These are phyloP conservation scores for Phialophora tarda DNA, from an alignment of 2,329 filamentous ascomycete genomes.

Conservation along the genomic window DNA sequence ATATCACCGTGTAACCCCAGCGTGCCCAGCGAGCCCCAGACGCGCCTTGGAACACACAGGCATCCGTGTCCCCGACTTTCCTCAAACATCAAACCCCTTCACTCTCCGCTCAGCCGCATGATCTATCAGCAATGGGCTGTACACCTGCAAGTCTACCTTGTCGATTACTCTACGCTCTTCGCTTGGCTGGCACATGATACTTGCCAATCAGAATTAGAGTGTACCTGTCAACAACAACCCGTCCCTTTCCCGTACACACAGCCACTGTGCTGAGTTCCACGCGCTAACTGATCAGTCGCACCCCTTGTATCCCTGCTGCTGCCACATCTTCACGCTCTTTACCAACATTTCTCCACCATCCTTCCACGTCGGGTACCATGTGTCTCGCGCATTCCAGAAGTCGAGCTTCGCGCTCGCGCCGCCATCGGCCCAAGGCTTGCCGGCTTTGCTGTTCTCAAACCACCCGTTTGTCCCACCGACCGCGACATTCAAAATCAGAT, in stretches of 20 bases:
- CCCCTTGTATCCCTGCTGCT: conserved; percentile 54
- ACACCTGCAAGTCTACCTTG: neutral
- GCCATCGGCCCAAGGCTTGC: conserved; percentile 80
- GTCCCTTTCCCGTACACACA: neutral
- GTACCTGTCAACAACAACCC: neutral
- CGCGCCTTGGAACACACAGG: neutral
- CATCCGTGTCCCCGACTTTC: neutral
- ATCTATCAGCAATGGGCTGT: neutral
- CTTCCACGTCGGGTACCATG: conserved; percentile 77
- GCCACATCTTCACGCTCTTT: conserved; percentile 72
- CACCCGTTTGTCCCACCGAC: conserved; percentile 82
- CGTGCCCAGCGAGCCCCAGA: too few species aligned
- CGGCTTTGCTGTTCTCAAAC: conserved; percentile 74
- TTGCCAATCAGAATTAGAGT: neutral
- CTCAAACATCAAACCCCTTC: neutral
- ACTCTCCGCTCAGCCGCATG: neutral
- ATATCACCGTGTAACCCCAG: too few species aligned
- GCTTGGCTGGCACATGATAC: neutral
- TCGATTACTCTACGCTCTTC: too few species aligned
- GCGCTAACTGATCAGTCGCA: conserved; percentile 21
- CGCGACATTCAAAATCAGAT: conserved; percentile 75
- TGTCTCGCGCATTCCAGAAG: conserved; percentile 72
- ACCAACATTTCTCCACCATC: conserved; percentile 72
- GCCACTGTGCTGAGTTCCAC: neutral
- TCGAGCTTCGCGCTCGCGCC: conserved; percentile 71